Base-by-base conservation (phyloP, 139 green algal species). In the Picochlorum sp. region DNA sequence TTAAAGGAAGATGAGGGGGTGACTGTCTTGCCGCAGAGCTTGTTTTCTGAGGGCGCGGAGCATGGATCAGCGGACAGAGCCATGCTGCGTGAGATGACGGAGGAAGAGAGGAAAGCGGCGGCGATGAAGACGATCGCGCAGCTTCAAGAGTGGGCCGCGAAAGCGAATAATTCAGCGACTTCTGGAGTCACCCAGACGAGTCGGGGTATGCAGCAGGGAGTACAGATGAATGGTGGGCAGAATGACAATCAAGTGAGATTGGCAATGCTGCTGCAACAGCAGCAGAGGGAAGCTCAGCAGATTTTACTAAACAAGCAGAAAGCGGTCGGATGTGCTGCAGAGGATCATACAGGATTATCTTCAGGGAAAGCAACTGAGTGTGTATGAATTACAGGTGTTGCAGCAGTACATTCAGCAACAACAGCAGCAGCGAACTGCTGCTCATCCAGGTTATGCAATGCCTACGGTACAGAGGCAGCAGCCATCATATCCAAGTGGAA, bases 261-360 rank as follows among this genome's bases (percentile, higher is more conserved):
- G 21, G 23, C 38, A 14, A 23, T 16, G 32, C 55, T 69, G 45
- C 54, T 51, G 4, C 58, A 49, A 2, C 49, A 49, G 6, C 49
- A 65, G 38, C 62, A 71, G 51, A 51, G 45, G 32, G 32, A 65
- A 41, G 51, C 63, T 26, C 62, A 71, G 4, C 44, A 57, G 2
- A 41, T 74, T 21, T 38, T 69, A 18, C 49, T 70, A 45, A 70
- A 41, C 4, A 44, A 24, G 28, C 23, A 26, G 14, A 8, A 10
- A n/a, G 18, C 49, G 55, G 10, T 44, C 21, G 61, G 18, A 21
- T 20, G 61, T 16, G 49, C 63, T 34, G 45, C 62, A 45, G 37
- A 55, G 61, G 45, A 69, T 57, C 7, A 21, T 65, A 38, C 60
- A 69, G 62, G 45, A 63, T n/a, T n/a, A 23, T 30, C 9, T 16